Evolutionary conservation across 331 rosid species (phyloP), one percentile per base, ranked within the genome.

Genomic region (Rosa hybrid): DNA sequence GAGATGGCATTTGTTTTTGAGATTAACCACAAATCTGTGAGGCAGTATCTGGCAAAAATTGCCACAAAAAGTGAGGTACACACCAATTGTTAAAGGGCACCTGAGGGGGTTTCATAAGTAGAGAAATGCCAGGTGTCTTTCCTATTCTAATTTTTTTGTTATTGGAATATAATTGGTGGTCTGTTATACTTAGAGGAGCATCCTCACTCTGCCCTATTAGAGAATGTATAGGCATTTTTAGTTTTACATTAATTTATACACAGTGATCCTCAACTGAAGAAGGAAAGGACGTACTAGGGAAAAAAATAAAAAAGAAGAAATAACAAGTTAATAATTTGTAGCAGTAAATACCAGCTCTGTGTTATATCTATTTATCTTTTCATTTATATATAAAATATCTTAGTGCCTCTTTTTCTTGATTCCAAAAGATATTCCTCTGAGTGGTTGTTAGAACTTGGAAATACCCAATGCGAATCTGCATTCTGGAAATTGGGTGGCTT

Each of bases 1-100:
- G 94, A 75, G 71, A 80, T 92, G 90, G 71, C 91, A 13, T 89
- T 94, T 86, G 87, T 86, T 76, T 94, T 94, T 77, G 97, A 94
- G 87, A 62, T 78, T 67, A 82, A 87, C 30, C 68, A 78, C 71
- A 89, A 85, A 60, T 84, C 88, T 5, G 92, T 90, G 81, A 83
- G 56, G 70, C 86, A 30, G 77, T 82, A 81, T 84, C 72, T 90
- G 78, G 88, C 71, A 16, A 83, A 86, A 50, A 34, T 4, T 67
- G 77, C 67, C 53, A 80, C 67, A 50, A 80, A 41, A 44, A 46
- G 63, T 38, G 81, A 81, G 18, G 79, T 30, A 76, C 34, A 54
- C 62, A 53, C 77, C 69, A 68, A 78, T 34, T 74, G 78, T 21
- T 83, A 84, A 53, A 64, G 82, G 84, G 78, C 82, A 70, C 56